Conservation (phyloP, 805 yeast species). For the Kregervanrija delftensis region DNA sequence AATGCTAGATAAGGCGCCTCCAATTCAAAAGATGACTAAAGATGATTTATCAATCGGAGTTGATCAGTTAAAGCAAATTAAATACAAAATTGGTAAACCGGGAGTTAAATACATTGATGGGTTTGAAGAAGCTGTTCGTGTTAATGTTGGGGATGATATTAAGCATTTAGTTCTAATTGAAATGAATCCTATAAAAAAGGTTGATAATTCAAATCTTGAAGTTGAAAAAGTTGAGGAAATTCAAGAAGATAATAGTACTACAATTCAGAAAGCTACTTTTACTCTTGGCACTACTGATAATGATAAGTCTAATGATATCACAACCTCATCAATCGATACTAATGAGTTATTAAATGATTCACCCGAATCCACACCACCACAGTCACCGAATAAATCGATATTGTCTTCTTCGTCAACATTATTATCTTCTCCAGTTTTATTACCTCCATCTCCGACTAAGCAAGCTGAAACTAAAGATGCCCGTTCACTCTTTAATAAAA, state of each 20-base stretch:
- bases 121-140: constrained; percentile 28
- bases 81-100: constrained; percentile 45
- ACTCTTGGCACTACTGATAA: background rate
- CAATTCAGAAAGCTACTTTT: background rate
- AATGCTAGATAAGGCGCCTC: constrained; percentile 49
- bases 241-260: background rate
- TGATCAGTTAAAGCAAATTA: constrained; percentile 63
- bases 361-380: background rate
- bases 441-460: constrained; percentile 6
- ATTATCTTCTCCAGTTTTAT: background rate
- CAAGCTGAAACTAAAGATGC: constrained; percentile 9
- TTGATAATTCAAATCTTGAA: background rate
- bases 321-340: background rate
- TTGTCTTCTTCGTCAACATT: too few species aligned
- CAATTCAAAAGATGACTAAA: constrained; percentile 57
- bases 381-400: too few species aligned
- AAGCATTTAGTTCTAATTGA: constrained; percentile 12
- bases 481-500: constrained; percentile 9
- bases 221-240: background rate
- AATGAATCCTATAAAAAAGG: background rate
- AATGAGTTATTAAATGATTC: background rate
- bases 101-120: constrained; percentile 39
- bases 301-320: background rate
- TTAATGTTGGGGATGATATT: constrained; percentile 24
- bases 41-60: constrained; percentile 35